Base-by-base conservation (phyloP, 116 monocot genomes). In the Papilionanthe hybrid region DNA sequence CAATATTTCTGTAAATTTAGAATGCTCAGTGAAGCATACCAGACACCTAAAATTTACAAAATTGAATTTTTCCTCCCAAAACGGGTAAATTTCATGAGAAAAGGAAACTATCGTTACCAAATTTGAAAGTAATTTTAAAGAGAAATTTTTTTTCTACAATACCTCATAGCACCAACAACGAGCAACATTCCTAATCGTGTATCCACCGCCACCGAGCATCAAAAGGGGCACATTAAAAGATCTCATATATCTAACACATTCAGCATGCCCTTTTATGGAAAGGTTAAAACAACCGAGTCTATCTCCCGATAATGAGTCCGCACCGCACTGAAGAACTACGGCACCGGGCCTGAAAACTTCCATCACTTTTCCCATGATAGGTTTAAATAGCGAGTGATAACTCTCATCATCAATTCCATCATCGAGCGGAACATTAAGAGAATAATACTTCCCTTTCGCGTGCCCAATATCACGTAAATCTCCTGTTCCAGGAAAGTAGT, bases 161-260 rank as follows among this genome's bases (percentile, higher is more conserved):
- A 92, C 91, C 91, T 92, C 91, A 50, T 92, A 89, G 77, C 91
- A 92, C 91, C 91, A 92, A 56, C 91, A 92, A 12, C 91, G 88
- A 57, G 91, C 91, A 72, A 92, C 91, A 82, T 92, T 92, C 43
- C 91, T 76, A 42, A 92, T 92, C 65, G 91, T 92, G 78, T 92
- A 92, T 41, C 91, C 91, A 74, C 91, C 91, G 75, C 91, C 91
- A 85, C 91, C 91, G 4, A 92, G 76, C 7, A 92, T 77, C 71
- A 92, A 53, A 66, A 92, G 67, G 28, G 91, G 91, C 30, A 92
- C 91, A 83, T 92, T 92, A 76, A 92, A 92, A 60, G 91, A 92
- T 76, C 89, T 85, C 83, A 92, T 85, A 76, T 73, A 92, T 60
- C 53, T 81, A 23, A 92, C 83, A 58, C 91, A 92, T 56, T 89